These are phyloP conservation scores for Thozetella sp. DNA, from an alignment of 495 filamentous ascomycete species.

Conservation along the genomic window DNA sequence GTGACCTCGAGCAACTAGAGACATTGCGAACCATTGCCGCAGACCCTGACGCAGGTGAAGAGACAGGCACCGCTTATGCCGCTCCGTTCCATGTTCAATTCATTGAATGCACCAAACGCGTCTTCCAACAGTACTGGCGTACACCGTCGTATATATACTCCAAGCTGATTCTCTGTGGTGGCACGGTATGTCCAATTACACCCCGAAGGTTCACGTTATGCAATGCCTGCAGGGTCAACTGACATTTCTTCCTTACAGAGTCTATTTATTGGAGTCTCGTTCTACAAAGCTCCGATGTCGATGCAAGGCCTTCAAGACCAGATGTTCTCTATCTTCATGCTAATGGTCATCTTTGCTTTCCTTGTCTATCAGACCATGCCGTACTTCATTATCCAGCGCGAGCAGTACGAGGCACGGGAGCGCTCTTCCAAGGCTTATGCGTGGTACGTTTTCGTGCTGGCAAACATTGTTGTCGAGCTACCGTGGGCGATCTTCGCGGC, in stretches of 20 bases:
- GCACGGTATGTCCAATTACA: background rate
- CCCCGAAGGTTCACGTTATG: background rate
- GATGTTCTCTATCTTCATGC: slow-evolving; percentile 71
- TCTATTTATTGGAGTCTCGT: slow-evolving; percentile 43
- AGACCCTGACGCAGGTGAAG: slow-evolving; percentile 42
- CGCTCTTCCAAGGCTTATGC: slow-evolving; percentile 69
- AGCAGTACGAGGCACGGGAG: slow-evolving; percentile 69
- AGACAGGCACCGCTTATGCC: slow-evolving; percentile 21
- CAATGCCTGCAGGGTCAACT: background rate
- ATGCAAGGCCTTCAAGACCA: slow-evolving; percentile 71
- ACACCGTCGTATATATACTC: slow-evolving; percentile 67
- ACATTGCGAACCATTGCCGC: slow-evolving; percentile 24
- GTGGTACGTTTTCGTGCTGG: slow-evolving; percentile 54
- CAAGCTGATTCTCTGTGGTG: slow-evolving; percentile 34
- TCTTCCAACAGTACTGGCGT: slow-evolving; percentile 71
- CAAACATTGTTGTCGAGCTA: slow-evolving; percentile 55
- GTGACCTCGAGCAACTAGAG: background rate
- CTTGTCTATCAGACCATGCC: slow-evolving; percentile 60
- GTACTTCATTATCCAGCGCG: slow-evolving; percentile 61
- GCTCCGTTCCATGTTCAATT: slow-evolving; percentile 11
- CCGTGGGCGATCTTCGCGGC: slow-evolving; percentile 53
- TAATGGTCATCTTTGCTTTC: slow-evolving; percentile 39
- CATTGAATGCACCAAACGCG: slow-evolving; percentile 30
- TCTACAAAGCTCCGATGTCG: slow-evolving; percentile 54
- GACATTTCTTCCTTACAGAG: background rate